Evolutionary conservation across 1,284 basidiomycete species (phyloP).

Genomic region (Volvariella surrecta): DNA sequence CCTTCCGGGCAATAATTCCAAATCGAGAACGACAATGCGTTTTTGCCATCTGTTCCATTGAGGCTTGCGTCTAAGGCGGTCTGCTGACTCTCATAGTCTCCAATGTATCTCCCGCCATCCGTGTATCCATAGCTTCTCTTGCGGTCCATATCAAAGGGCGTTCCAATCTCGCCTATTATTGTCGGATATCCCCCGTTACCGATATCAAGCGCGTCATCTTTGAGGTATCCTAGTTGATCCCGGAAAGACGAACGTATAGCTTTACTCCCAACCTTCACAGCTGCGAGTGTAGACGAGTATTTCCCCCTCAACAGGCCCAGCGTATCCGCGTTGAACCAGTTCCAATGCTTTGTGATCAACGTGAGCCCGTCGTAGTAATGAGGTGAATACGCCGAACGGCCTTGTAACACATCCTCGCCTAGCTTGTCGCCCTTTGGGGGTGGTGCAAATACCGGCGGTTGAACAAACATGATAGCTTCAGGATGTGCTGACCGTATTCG

Average conservation of each 20-base stretch:
- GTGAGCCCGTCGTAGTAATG: slow-evolving; percentile 97
- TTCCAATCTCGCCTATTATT: slow-evolving; percentile 93
- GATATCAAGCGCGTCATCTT: slow-evolving; percentile 42
- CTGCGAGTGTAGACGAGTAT: slow-evolving; percentile 65
- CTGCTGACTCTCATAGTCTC: slow-evolving; percentile 78
- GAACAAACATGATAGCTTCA: slow-evolving; percentile 85
- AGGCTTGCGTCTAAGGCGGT: slow-evolving; percentile 88
- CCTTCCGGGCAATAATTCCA: slow-evolving; percentile 93
- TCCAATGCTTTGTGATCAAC: slow-evolving; percentile 81
- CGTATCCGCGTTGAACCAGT: slow-evolving; percentile 97
- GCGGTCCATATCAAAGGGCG: slow-evolving; percentile 87
- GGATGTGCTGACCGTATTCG: slow-evolving; percentile 71
- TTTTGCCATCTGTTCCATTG: slow-evolving; percentile 82
- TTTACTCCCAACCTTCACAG: slow-evolving; percentile 69
- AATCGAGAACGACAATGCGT: slow-evolving; percentile 76
- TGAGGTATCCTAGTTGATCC: slow-evolving; percentile 78
- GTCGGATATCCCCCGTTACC: slow-evolving; percentile 91
- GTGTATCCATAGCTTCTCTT: slow-evolving; percentile 82
- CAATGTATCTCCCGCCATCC: slow-evolving; percentile 64
- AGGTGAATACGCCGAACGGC: slow-evolving; percentile 72
- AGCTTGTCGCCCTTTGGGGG: slow-evolving; percentile 58
- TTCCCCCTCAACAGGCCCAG: slow-evolving; percentile 85
- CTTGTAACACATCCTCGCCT: slow-evolving; percentile 46
- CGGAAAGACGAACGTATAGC: slow-evolving; percentile 81
- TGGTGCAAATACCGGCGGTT: slow-evolving; percentile 85